Evolutionary conservation across 441 rosid species (phyloP), one percentile per base, ranked within the genome.

Genomic region (Gossypium davidsonii): DNA sequence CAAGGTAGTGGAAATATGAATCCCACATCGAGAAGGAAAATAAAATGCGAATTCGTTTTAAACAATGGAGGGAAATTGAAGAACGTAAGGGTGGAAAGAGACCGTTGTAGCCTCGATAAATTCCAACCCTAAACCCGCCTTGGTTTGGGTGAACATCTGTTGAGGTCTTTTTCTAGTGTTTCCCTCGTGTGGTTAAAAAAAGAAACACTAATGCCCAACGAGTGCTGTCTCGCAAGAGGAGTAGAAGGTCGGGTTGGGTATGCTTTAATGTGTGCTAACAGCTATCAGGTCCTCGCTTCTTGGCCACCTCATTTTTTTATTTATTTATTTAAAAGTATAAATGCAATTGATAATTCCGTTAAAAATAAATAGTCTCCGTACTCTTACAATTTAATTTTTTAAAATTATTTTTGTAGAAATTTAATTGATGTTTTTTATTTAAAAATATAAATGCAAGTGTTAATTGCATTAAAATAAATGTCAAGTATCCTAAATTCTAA

Each of bases 51-150:
- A 15, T 1, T 44, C 0, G 1, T 42, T 65, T 20, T 44, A 42
- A 42, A 2, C 0, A 1, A 0, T 11, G 0, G 3, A 5, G 21
- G 28, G 4, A 4, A 5, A 0, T 1, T 0, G 0, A 0, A 0
- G 0, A 0, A 0, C 10, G 0, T 1, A 2, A 0, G 1, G 10
- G 55, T 49, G 70, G 34, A 10, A 20, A 26, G 55, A 26, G 70
- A 49, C 4, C 0, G 52, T 49, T 5, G 56, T 6, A 3, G 42
- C 42, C 42, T 67, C 58, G 71, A 2, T 48, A 0, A 0, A 0
- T 0, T 0, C 0, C 0, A 67, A 67, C 70, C 57, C 58, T 67
- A 67, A 67, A 67, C 71, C 57, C 0, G 0, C 58, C 71, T 67
- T 7, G 20, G 23, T 14, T 14, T 0, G 57, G 39, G 39, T n/a